Percentiles rank a stretch among this genome's conserved stretches.
phyloP scores from a whole-genome alignment of 495 filamentous ascomycete species.

The Aspergillus bridgeri region DNA sequence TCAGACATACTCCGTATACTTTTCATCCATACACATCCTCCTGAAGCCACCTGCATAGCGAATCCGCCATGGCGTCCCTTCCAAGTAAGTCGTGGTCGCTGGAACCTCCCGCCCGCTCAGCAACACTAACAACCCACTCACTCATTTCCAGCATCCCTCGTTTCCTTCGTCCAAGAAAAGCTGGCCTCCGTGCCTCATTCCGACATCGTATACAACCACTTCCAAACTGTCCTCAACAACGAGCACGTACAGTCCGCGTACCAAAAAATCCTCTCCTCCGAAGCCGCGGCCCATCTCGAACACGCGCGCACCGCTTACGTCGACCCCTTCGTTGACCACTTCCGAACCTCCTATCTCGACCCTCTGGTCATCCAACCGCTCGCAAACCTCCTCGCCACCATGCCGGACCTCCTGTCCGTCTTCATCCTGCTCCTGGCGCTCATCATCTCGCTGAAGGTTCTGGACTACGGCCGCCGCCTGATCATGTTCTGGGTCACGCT shows the following conservation, averaged over 20 bases:
- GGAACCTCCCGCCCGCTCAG: too few relatives aligned
- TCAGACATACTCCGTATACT: too few relatives aligned
- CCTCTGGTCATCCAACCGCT: slow-evolving; percentile 41
- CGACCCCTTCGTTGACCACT: slow-evolving; percentile 16
- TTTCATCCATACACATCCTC: too few relatives aligned
- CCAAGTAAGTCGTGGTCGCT: neutral
- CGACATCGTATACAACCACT: neutral
- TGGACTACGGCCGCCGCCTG: slow-evolving; percentile 63
- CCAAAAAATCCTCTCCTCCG: slow-evolving; percentile 24
- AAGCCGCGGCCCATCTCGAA: slow-evolving; percentile 11
- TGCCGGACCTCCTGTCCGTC: slow-evolving; percentile 60
- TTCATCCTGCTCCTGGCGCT: slow-evolving; percentile 53
- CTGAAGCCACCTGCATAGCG: too few relatives aligned
- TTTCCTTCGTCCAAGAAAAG: slow-evolving; percentile 14
- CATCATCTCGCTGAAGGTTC: slow-evolving; percentile 59
- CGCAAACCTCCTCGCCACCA: slow-evolving; percentile 47
- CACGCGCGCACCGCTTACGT: slow-evolving; percentile 5
- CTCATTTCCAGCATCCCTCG: slow-evolving; percentile 4
- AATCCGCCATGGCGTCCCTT: neutral
- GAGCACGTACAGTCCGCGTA: slow-evolving; percentile 14
- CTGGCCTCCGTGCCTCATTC: neutral
- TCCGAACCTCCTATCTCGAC: slow-evolving; percentile 37
- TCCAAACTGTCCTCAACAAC: neutral
- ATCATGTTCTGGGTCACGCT: slow-evolving; percentile 72
- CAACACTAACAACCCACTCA: neutral